phyloP scores from a whole-genome alignment of 768 basidiomycete genomes.

The Kwoniella pini region DNA sequence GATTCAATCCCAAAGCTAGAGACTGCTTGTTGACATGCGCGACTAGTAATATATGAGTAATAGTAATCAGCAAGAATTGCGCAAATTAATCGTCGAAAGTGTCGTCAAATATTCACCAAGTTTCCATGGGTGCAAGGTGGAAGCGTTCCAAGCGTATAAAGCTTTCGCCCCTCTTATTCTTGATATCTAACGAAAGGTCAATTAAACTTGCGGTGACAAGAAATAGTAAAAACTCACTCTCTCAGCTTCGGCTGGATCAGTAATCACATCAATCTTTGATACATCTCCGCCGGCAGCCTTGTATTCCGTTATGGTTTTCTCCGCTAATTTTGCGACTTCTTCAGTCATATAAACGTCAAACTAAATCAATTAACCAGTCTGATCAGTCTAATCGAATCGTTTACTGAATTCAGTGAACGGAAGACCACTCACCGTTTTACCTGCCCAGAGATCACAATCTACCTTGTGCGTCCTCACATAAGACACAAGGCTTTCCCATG shows the following conservation, averaged over 20 bases:
- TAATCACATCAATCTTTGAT: conserved; percentile 42
- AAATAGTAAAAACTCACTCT: conserved; percentile 19
- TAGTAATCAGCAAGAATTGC: background rate
- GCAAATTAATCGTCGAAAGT: background rate
- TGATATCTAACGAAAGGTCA: conserved; percentile 3
- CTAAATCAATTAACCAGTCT: no score
- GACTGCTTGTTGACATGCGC: conserved; percentile 25
- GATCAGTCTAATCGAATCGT: no score
- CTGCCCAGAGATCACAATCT: conserved; percentile 43
- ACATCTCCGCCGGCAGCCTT: conserved; percentile 51
- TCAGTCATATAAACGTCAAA: conserved; percentile 41
- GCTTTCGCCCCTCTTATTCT: conserved; percentile 27
- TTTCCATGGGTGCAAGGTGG: conserved; percentile 40
- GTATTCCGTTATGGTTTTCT: conserved; percentile 37
- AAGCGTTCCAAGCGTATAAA: conserved; percentile 36
- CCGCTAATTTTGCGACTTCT: conserved; percentile 30
- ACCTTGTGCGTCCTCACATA: conserved; percentile 32
- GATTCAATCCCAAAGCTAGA: conserved; percentile 39
- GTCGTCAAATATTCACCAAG: conserved; percentile 16
- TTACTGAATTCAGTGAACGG: no score
- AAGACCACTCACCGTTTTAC: conserved; percentile 36
- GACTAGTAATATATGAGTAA: no score
- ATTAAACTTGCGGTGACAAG: background rate
- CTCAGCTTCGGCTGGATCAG: conserved; percentile 42
- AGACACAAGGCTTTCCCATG: conserved; percentile 27